Conservation (phyloP, 257 asterid genomes). For the Buddleja alternifolia region DNA sequence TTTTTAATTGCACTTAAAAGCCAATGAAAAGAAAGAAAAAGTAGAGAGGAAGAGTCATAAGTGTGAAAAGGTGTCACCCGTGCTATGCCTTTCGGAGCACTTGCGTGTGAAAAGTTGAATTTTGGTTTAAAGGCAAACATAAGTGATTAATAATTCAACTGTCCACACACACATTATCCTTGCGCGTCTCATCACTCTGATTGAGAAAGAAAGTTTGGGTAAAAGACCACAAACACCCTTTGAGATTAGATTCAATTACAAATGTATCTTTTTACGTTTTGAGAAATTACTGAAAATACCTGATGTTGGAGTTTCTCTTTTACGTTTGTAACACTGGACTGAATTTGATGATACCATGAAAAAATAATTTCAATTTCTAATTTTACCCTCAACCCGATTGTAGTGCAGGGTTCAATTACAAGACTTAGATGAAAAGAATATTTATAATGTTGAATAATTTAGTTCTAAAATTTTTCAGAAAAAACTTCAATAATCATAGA, state of each 20-base stretch:
- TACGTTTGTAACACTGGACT: too few species aligned
- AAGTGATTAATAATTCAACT: slow-evolving; percentile 26
- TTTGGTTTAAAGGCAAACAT: slow-evolving; percentile 52
- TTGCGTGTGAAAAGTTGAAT: slow-evolving; percentile 67
- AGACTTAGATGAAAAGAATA: too few species aligned
- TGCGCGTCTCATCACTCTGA: slow-evolving; percentile 31
- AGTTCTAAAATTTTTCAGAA: too few species aligned
- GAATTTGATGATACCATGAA: too few species aligned
- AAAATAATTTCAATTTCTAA: too few species aligned
- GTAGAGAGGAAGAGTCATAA: not conserved
- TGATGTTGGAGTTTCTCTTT: too few species aligned
- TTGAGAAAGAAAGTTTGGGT: not conserved
- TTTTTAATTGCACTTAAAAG: slow-evolving; percentile 29
- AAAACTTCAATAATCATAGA: too few species aligned
- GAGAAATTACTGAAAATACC: too few species aligned
- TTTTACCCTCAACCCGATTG: too few species aligned
- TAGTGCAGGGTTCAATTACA: too few species aligned
- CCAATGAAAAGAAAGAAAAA: not conserved
- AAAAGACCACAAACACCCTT: not conserved
- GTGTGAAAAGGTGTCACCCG: slow-evolving; percentile 46
- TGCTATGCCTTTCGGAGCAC: slow-evolving; percentile 44
- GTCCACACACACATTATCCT: not conserved
- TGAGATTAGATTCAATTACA: not conserved
- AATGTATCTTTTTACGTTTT: too few species aligned
- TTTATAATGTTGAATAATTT: too few species aligned